Conservation (phyloP, 176 grass and related monocot genomes). For the Zoysia pacifica region DNA sequence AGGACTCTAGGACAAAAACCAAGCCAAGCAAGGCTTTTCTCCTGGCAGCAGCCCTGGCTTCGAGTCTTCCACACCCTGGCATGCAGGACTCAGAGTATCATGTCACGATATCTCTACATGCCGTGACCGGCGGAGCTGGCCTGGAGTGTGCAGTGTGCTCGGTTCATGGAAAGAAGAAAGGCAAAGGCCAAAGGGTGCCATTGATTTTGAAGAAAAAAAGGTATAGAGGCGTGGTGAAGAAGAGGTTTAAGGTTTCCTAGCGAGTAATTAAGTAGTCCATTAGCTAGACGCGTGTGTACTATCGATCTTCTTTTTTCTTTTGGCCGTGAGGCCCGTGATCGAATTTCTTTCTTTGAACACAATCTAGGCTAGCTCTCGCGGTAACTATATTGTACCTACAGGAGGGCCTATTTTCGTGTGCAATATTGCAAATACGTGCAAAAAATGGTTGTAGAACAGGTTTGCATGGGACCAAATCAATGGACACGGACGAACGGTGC, state of each 20-base stretch:
- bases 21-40: no score
- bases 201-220: constrained; percentile 9
- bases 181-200: not conserved
- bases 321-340: not conserved
- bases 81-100: no score
- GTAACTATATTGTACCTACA: not conserved
- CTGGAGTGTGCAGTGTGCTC: not conserved
- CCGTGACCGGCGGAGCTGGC: constrained; percentile 35
- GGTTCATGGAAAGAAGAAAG: not conserved
- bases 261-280: not conserved
- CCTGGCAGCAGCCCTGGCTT: no score
- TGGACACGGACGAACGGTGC: not conserved
- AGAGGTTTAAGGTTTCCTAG: not conserved
- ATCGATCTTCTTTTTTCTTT: not conserved
- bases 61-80: no score
- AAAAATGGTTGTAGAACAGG: not conserved
- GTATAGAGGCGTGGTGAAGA: not conserved
- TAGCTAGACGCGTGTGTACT: not conserved
- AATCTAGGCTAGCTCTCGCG: not conserved
- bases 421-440: not conserved
- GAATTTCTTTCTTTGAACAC: not conserved
- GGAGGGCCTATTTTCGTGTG: not conserved
- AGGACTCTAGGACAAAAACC: no score
- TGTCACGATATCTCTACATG: constrained; percentile 50
- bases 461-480: not conserved